Percentiles rank a stretch among this genome's conserved stretches.
These are phyloP conservation scores for Hawksworthiomyces lignivorus DNA, from an alignment of 2,329 filamentous ascomycete genomes.

Conservation along the genomic window DNA sequence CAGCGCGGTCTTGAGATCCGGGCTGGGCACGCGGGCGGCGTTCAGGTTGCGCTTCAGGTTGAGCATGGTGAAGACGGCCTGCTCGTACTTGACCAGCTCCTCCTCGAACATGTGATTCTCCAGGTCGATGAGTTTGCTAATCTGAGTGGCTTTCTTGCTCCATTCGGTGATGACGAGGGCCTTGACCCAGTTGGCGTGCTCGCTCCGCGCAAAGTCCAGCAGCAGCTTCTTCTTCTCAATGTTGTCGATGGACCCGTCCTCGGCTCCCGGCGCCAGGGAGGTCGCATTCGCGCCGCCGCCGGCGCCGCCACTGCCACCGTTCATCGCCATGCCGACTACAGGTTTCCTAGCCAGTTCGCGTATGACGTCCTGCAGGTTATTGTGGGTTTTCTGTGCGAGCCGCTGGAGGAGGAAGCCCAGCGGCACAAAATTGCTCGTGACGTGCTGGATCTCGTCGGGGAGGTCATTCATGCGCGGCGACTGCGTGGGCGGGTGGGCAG, in stretches of 20 bases:
- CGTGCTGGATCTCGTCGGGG: constrained; percentile 59
- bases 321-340: constrained; percentile 42
- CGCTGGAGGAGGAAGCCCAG: constrained; percentile 68
- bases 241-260: constrained; percentile 58
- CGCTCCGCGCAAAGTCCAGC: constrained; percentile 69
- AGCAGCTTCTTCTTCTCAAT: constrained; percentile 67
- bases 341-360: constrained; percentile 62
- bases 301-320: constrained; percentile 31
- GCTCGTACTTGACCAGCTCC: constrained; percentile 53
- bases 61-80: constrained; percentile 55
- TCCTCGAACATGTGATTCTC: constrained; percentile 60
- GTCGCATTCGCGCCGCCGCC: constrained; percentile 9
- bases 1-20: constrained; percentile 83
- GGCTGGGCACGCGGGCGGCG: constrained; percentile 71
- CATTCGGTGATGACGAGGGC: constrained; percentile 84
- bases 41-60: constrained; percentile 67
- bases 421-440: constrained; percentile 68
- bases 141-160: constrained; percentile 70
- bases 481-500: neutral
- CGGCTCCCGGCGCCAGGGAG: constrained; percentile 46
- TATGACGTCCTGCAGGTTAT: constrained; percentile 64
- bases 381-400: constrained; percentile 76
- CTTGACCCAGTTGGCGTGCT: constrained; percentile 87
- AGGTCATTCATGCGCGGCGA: constrained; percentile 44
- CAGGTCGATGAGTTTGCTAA: constrained; percentile 84